Conservation (phyloP, 805 yeast genomes). For the Jamesozyma hellenica region DNA sequence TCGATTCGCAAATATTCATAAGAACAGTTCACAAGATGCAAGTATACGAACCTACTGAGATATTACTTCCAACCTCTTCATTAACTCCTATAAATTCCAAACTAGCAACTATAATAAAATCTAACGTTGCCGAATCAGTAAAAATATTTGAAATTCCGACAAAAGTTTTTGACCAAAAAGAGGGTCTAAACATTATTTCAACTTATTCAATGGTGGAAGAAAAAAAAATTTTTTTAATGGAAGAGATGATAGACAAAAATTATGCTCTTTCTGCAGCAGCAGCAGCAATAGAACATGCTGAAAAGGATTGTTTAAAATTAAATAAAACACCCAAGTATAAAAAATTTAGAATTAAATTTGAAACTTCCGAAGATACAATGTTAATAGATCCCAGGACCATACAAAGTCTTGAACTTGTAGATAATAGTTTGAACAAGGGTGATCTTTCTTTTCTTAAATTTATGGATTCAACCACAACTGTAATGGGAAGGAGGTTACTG, state of each 20-base stretch:
- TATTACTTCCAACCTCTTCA: slow-evolving; percentile 29
- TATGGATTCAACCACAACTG: slow-evolving; percentile 34
- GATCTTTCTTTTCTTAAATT: slow-evolving; percentile 31
- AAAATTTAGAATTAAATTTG: slow-evolving; percentile 31
- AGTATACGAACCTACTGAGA: slow-evolving; percentile 29
- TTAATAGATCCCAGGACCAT: slow-evolving; percentile 34
- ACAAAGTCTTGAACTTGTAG: slow-evolving; percentile 32
- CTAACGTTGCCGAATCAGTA: slow-evolving; percentile 22
- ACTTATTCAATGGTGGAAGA: slow-evolving; percentile 12
- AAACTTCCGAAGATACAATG: slow-evolving; percentile 34
- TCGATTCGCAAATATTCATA: slow-evolving; percentile 39
- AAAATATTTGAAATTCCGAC: slow-evolving; percentile 21
- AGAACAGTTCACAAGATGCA: slow-evolving; percentile 35
- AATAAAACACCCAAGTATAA: slow-evolving; percentile 14
- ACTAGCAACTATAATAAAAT: slow-evolving; percentile 30
- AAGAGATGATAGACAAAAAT: slow-evolving; percentile 23
- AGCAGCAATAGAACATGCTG: slow-evolving; percentile 26
- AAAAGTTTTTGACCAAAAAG: slow-evolving; percentile 18
- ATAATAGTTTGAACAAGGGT: slow-evolving; percentile 25
- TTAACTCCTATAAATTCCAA: slow-evolving; percentile 24
- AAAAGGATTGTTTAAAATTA: slow-evolving; percentile 7
- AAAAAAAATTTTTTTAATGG: slow-evolving; percentile 3
- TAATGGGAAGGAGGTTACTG: slow-evolving; percentile 38
- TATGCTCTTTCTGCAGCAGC: slow-evolving; percentile 29
- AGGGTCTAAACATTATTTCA: slow-evolving; percentile 20